phyloP scores from a whole-genome alignment of 768 basidiomycete species.

The Terana coerulea region DNA sequence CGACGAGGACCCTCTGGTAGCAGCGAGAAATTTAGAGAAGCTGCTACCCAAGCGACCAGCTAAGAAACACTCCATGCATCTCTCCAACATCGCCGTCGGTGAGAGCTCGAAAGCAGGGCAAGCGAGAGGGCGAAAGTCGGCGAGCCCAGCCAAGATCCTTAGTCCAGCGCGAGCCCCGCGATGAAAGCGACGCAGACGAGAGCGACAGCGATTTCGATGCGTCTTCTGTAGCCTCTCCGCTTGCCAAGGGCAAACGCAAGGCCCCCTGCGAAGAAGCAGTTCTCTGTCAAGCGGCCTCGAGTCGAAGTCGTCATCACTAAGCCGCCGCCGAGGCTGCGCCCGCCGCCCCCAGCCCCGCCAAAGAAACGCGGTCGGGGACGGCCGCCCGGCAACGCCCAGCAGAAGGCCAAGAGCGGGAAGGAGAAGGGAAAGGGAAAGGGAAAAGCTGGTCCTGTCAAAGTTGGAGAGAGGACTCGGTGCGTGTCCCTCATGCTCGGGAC shows the following conservation, averaged over 20 bases:
- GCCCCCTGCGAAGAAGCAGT: not conserved
- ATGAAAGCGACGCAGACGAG: constrained; percentile 6
- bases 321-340: not conserved
- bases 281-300: constrained; percentile 1
- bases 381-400: constrained; percentile 2
- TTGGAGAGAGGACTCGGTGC: constrained; percentile 23
- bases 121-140: too few species aligned
- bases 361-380: not conserved
- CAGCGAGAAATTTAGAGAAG: constrained; percentile 17
- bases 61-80: too few species aligned
- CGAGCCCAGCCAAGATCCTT: too few species aligned
- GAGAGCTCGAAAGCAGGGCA: too few species aligned
- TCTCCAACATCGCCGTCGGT: too few species aligned
- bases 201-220: not conserved
- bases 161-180: too few species aligned
- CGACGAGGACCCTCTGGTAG: constrained; percentile 13
- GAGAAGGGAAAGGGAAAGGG: constrained; percentile 11
- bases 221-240: constrained; percentile 10
- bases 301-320: constrained; percentile 8
- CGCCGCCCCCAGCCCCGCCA: not conserved
- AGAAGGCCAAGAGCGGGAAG: not conserved
- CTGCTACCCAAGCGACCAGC: constrained; percentile 17
- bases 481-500: constrained; percentile 9
- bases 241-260: constrained; percentile 9
- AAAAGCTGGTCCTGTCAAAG: constrained; percentile 6